Conservation (phyloP, 169 alveolate species). For the Toxoplasma gondii region DNA sequence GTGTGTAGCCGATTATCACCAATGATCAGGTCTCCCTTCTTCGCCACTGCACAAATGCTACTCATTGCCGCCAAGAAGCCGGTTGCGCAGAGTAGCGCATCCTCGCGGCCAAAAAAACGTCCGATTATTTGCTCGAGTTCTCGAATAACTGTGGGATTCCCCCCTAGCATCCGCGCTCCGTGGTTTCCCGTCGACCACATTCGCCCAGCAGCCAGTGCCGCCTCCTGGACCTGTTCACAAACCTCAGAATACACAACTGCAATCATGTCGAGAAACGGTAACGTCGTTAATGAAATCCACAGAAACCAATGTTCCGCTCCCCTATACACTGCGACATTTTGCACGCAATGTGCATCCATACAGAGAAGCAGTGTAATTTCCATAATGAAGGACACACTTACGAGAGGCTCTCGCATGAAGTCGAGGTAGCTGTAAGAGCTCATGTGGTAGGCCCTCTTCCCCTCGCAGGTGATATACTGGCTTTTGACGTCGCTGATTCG, state of each 20-base stretch:
- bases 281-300: background rate
- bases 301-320: too few relatives aligned
- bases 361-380: too few relatives aligned
- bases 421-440: conserved; percentile 80
- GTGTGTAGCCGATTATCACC: conserved; percentile 78
- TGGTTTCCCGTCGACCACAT: conserved; percentile 81
- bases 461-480: conserved; percentile 74
- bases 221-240: conserved; percentile 73
- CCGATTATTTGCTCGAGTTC: conserved; percentile 77
- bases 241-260: background rate
- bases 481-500: conserved; percentile 73
- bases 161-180: conserved; percentile 84
- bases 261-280: background rate
- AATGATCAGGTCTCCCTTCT: conserved; percentile 71
- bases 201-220: conserved; percentile 79
- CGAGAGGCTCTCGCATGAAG: conserved; percentile 75
- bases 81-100: conserved; percentile 75
- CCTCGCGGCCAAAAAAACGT: conserved; percentile 78
- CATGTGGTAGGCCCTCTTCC: conserved; percentile 74
- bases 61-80: conserved; percentile 83
- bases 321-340: background rate
- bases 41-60: conserved; percentile 76
- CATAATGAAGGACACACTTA: background rate
- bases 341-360: background rate
- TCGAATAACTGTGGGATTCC: conserved; percentile 76